These are phyloP conservation scores for Deakozyma indianensis DNA, from an alignment of 805 yeast genomes.

Conservation along the genomic window DNA sequence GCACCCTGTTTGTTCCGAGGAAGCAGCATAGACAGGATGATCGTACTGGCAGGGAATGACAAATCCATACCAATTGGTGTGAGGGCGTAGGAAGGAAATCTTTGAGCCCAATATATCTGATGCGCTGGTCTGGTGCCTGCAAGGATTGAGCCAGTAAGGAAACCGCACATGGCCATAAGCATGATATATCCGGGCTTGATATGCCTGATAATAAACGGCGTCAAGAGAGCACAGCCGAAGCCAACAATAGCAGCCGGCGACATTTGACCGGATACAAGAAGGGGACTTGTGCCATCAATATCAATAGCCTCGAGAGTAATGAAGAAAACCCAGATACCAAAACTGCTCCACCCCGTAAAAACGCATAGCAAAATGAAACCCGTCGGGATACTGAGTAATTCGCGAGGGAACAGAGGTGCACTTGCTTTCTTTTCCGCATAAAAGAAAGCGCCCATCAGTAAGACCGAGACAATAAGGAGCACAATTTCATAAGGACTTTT, in stretches of 20 bases:
- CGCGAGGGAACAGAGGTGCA: constrained; percentile 41
- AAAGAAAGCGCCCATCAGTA: constrained; percentile 32
- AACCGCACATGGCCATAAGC: constrained; percentile 36
- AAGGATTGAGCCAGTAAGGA: constrained; percentile 39
- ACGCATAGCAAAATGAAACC: constrained; percentile 36
- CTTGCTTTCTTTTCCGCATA: constrained; percentile 31
- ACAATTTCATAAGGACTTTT: constrained; percentile 39
- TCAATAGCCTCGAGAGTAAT: constrained; percentile 37
- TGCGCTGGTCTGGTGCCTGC: constrained; percentile 41
- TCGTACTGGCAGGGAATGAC: constrained; percentile 62
- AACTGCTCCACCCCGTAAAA: constrained; percentile 62
- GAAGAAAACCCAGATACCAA: constrained; percentile 62
- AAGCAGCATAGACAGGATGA: constrained; percentile 42
- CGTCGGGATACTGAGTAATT: constrained; percentile 30
- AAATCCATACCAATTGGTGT: constrained; percentile 65
- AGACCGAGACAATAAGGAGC: constrained; percentile 36
- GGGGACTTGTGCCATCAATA: constrained; percentile 32
- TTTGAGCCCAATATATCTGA: constrained; percentile 45
- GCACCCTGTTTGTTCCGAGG: constrained; percentile 59
- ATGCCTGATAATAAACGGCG: constrained; percentile 32
- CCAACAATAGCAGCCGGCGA: constrained; percentile 40
- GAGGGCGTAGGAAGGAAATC: constrained; percentile 41
- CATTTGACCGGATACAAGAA: constrained; percentile 33
- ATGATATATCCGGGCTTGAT: constrained; percentile 38
- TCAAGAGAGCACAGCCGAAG: constrained; percentile 35